Evolutionary conservation across 2,329 filamentous ascomycete genomes (phyloP).

Genomic region (Calonectria pteridis): DNA sequence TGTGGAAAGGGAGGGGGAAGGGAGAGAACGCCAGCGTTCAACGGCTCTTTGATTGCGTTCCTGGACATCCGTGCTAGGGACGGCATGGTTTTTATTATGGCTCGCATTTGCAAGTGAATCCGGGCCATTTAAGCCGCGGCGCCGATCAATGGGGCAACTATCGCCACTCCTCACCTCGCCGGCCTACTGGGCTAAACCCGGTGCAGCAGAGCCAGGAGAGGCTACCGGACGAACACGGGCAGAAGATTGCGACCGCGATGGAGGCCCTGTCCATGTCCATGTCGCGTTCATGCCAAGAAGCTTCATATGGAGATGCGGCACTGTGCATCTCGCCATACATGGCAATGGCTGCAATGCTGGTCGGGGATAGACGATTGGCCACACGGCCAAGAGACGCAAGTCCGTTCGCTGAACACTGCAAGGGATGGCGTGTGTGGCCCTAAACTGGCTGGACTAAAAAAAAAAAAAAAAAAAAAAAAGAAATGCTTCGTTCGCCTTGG

Average conservation of each 20-base stretch:
- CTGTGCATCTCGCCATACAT: neutral
- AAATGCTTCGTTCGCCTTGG: neutral
- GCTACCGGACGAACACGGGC: neutral
- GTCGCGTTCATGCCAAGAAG: neutral
- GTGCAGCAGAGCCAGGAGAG: neutral
- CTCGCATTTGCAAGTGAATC: neutral
- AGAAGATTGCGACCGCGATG: neutral
- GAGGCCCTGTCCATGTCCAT: conserved; percentile 1
- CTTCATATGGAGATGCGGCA: neutral
- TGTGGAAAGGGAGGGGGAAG: neutral
- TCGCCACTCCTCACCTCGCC: conserved; percentile 4
- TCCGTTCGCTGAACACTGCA: neutral
- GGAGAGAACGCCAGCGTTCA: neutral
- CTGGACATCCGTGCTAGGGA: neutral
- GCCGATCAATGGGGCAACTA: conserved; percentile 9
- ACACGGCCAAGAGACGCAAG: neutral
- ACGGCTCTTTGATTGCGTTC: neutral
- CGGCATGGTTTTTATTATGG: neutral
- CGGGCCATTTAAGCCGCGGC: conserved; percentile 8
- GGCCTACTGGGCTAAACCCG: neutral
- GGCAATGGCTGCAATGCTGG: neutral
- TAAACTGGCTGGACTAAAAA: conserved; percentile 2
- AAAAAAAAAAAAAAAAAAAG: conserved; percentile 6
- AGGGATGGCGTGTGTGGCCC: conserved; percentile 3
- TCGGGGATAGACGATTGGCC: neutral